phyloP scores from a whole-genome alignment of 2,329 filamentous ascomycete genomes.

The Fusarium caatingaense region DNA sequence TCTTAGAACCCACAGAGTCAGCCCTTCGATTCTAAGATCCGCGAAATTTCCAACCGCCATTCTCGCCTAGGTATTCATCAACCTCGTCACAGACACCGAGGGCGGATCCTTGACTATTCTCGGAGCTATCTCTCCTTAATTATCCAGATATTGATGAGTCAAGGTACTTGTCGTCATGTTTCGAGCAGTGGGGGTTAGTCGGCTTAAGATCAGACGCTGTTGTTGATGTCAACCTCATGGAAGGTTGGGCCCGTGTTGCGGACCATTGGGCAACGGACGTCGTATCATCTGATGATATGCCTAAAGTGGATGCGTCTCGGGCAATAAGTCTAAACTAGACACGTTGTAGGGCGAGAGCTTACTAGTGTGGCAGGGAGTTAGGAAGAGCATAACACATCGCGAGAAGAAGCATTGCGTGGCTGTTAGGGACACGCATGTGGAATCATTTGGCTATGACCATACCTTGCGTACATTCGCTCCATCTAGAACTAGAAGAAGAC shows the following conservation, averaged over 20 bases:
- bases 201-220: neutral
- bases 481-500: neutral
- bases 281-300: neutral
- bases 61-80: neutral
- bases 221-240: neutral
- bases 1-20: neutral
- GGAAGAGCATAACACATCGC: neutral
- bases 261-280: slow-evolving; percentile 4
- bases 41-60: neutral
- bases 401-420: neutral
- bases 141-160: neutral
- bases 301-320: slow-evolving; percentile 6
- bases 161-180: neutral
- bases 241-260: neutral
- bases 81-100: neutral
- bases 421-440: neutral
- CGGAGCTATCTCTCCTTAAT: slow-evolving; percentile 8
- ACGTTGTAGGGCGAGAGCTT: slow-evolving; percentile 1
- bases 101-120: neutral
- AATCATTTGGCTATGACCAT: neutral
- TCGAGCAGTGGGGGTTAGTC: slow-evolving; percentile 13
- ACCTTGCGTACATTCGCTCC: neutral
- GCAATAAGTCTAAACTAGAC: slow-evolving; percentile 3
- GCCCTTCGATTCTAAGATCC: neutral
- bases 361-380: neutral